These are phyloP conservation scores for Meripilus lineatus DNA, from an alignment of 1,284 basidiomycete genomes.

Conservation along the genomic window DNA sequence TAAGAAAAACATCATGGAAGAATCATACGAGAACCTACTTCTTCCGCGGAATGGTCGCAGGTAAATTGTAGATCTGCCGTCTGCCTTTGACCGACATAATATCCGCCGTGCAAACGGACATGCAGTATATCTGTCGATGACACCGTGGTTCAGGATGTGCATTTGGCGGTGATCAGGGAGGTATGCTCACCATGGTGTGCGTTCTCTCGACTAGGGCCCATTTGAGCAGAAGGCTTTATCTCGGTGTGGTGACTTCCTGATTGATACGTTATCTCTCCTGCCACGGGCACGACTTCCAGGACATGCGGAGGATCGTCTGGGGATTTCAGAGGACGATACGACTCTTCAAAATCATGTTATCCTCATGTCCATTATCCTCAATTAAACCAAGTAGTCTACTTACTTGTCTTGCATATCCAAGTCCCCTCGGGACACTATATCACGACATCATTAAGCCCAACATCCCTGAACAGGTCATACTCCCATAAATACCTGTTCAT, in stretches of 20 bases:
- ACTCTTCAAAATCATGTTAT: too few relatives aligned
- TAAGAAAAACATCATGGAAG: not conserved
- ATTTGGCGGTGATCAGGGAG: not conserved
- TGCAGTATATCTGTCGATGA: constrained; percentile 33
- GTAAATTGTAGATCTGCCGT: constrained; percentile 35
- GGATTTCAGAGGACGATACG: constrained; percentile 33
- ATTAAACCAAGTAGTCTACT: constrained; percentile 11
- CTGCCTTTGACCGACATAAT: constrained; percentile 33
- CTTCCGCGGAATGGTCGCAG: constrained; percentile 33
- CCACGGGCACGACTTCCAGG: constrained; percentile 38
- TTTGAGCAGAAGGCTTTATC: constrained; percentile 21
- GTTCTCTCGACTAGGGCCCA: constrained; percentile 13
- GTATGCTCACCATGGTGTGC: constrained; percentile 15
- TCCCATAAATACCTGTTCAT: constrained; percentile 16
- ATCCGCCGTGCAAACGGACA: constrained; percentile 36
- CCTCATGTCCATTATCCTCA: too few relatives aligned
- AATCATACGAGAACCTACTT: constrained; percentile 18
- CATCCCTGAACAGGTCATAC: too few relatives aligned
- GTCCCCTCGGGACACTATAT: constrained; percentile 31
- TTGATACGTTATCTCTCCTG: constrained; percentile 17
- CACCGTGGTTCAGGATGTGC: not conserved
- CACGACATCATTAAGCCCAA: constrained; percentile 3
- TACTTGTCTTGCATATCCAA: constrained; percentile 31
- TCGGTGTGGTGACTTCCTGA: constrained; percentile 12
- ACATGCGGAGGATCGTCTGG: constrained; percentile 34